A percentile compares a stretch with the other conserved stretches of the same genome.
These are phyloP conservation scores for Zopfia rhizophila DNA, from an alignment of 2,329 filamentous ascomycete species.

Conservation along the genomic window DNA sequence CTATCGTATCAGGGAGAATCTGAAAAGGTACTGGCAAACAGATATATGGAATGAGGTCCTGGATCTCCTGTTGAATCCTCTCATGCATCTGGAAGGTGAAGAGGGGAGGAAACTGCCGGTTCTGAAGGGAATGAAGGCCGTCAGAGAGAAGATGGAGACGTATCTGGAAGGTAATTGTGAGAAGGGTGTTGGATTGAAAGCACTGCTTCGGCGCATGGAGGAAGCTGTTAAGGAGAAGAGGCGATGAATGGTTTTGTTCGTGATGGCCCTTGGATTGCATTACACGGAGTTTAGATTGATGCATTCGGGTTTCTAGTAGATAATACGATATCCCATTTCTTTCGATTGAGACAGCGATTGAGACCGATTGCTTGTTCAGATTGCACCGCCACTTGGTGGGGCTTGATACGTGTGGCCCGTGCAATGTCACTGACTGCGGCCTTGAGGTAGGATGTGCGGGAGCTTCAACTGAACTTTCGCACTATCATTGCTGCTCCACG, in stretches of 20 bases:
- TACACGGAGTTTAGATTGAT: slow-evolving; percentile 12
- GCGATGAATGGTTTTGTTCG: slow-evolving; percentile 38
- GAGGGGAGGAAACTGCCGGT: slow-evolving; percentile 77
- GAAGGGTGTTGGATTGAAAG: slow-evolving; percentile 72
- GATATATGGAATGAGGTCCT: slow-evolving; percentile 89
- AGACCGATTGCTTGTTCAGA: too few species aligned
- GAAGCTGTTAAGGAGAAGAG: slow-evolving; percentile 69
- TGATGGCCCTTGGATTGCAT: slow-evolving; percentile 15
- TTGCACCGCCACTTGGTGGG: too few species aligned
- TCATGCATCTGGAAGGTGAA: slow-evolving; percentile 71
- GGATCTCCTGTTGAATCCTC: slow-evolving; percentile 85
- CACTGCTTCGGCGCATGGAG: slow-evolving; percentile 71
- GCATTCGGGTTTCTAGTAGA: neutral
- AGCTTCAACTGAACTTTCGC: too few species aligned
- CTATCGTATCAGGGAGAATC: slow-evolving; percentile 81
- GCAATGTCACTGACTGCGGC: neutral
- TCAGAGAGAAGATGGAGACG: slow-evolving; percentile 82
- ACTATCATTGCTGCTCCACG: too few species aligned
- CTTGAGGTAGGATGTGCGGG: too few species aligned
- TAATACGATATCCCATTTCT: too few species aligned
- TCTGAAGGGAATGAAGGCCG: slow-evolving; percentile 71
- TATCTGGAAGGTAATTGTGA: slow-evolving; percentile 87
- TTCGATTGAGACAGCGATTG: too few species aligned
- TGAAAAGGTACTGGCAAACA: slow-evolving; percentile 97
- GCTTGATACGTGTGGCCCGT: too few species aligned